Evolutionary conservation across 768 basidiomycete genomes (phyloP).

Genomic region (Amanita phalloides): DNA sequence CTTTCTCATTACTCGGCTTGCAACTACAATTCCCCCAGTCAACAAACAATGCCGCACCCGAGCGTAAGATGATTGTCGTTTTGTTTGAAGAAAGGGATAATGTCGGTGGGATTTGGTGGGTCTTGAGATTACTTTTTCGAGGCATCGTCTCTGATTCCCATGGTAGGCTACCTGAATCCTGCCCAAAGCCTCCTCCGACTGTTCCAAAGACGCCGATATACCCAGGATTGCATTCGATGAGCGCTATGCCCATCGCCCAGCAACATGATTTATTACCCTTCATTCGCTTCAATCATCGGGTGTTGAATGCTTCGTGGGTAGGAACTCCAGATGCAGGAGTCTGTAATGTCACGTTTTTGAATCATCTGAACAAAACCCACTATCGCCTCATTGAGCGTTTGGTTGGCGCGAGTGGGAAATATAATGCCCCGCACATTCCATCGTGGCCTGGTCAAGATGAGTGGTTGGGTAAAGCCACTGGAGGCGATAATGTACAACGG

Average conservation of each 20-base stretch:
- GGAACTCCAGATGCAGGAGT: neutral
- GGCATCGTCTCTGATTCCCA: neutral
- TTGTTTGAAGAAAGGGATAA: conserved; percentile 41
- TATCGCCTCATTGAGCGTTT: conserved; percentile 36
- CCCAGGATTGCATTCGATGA: conserved; percentile 44
- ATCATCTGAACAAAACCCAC: conserved; percentile 4
- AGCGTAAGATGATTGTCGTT: conserved; percentile 37
- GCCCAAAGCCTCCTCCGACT: conserved; percentile 24
- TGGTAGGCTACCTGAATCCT: conserved; percentile 22
- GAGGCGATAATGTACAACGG: conserved; percentile 13
- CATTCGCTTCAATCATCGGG: neutral
- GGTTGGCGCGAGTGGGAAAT: conserved; percentile 42
- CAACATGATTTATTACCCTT: neutral
- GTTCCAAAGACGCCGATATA: conserved; percentile 49
- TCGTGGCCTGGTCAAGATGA: conserved; percentile 34
- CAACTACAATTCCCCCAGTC: neutral
- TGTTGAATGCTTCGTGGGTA: neutral
- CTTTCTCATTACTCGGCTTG: conserved; percentile 12
- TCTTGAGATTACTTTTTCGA: neutral
- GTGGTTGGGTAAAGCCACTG: conserved; percentile 27
- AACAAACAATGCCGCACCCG: conserved; percentile 2
- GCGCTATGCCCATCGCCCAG: conserved; percentile 31
- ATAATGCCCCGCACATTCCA: conserved; percentile 38
- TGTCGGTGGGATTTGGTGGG: conserved; percentile 50
- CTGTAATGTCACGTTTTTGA: neutral